These are phyloP conservation scores for Schoenoplectus tabernaemontani DNA, from an alignment of 202 grass and related monocot genomes.

Conservation along the genomic window DNA sequence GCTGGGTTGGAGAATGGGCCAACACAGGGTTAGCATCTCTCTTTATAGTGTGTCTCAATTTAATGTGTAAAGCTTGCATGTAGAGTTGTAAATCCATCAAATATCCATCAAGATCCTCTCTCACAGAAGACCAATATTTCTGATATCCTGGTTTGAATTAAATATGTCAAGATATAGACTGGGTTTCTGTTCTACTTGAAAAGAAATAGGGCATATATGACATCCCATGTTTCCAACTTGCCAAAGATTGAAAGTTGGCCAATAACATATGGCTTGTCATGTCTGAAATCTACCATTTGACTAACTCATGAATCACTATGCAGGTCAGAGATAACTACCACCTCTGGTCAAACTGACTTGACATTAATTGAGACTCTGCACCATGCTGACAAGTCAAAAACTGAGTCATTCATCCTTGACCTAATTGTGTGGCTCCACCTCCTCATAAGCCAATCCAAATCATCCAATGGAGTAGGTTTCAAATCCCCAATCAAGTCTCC, in stretches of 20 bases:
- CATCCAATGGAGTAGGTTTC: conserved; percentile 40
- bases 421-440: conserved; percentile 78
- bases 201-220: background rate
- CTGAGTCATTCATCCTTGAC: conserved; percentile 73
- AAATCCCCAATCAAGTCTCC: conserved; percentile 88
- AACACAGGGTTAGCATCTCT: conserved; percentile 53
- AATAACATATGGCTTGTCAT: background rate
- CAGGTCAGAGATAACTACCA: conserved; percentile 74
- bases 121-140: background rate
- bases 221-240: background rate
- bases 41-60: background rate
- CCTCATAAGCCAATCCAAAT: conserved; percentile 64
- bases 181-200: background rate
- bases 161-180: background rate
- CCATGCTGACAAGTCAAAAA: conserved; percentile 92
- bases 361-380: conserved; percentile 81
- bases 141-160: background rate
- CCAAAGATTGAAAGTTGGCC: background rate
- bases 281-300: conserved; percentile 13
- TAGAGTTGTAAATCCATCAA: background rate
- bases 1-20: conserved; percentile 99
- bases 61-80: background rate
- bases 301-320: conserved; percentile 5
- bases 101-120: background rate
- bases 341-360: conserved; percentile 56